These are phyloP conservation scores for Magnolia changhungtana DNA, from an alignment of 164 flowering plant species.

Conservation along the genomic window DNA sequence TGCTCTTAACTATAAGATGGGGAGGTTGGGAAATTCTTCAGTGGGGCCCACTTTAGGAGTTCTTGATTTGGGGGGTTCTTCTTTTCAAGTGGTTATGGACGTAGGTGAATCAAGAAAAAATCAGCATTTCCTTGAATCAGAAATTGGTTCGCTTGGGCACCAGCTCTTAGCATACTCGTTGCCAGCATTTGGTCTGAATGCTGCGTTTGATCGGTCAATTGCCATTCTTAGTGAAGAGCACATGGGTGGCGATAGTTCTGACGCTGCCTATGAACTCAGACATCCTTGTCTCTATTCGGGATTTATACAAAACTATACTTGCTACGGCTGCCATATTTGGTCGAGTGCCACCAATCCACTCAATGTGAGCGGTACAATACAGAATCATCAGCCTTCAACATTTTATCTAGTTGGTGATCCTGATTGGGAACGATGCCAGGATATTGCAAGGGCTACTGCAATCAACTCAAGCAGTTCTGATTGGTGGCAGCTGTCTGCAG, in stretches of 20 bases:
- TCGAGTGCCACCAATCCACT: constrained; percentile 10
- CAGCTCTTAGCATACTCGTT: constrained; percentile 50
- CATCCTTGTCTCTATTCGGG: constrained; percentile 65
- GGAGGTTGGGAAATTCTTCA: constrained; percentile 29
- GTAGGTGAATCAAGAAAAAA: constrained; percentile 19
- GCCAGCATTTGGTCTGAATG: constrained; percentile 58
- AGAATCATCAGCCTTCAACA: constrained; percentile 14
- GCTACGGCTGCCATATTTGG: constrained; percentile 33
- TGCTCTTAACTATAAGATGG: constrained; percentile 57
- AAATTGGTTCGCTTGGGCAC: constrained; percentile 43
- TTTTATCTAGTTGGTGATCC: constrained; percentile 49
- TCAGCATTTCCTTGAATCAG: constrained; percentile 32
- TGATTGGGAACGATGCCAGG: constrained; percentile 53
- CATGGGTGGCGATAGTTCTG: constrained; percentile 9
- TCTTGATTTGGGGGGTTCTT: constrained; percentile 77
- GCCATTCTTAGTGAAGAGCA: constrained; percentile 37
- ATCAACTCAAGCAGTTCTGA: constrained; percentile 40
- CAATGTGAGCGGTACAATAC: constrained; percentile 6
- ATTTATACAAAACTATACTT: constrained; percentile 42
- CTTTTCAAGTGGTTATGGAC: constrained; percentile 65
- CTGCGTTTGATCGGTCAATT: constrained; percentile 62
- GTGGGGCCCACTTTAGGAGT: constrained; percentile 44
- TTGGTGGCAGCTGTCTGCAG: constrained; percentile 21
- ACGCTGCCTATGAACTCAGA: constrained; percentile 29
- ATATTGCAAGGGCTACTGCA: constrained; percentile 49